A percentile compares a stretch with the other conserved stretches of the same genome.
Conservation (phyloP, 805 yeast species). For the Lachancea waltii region DNA sequence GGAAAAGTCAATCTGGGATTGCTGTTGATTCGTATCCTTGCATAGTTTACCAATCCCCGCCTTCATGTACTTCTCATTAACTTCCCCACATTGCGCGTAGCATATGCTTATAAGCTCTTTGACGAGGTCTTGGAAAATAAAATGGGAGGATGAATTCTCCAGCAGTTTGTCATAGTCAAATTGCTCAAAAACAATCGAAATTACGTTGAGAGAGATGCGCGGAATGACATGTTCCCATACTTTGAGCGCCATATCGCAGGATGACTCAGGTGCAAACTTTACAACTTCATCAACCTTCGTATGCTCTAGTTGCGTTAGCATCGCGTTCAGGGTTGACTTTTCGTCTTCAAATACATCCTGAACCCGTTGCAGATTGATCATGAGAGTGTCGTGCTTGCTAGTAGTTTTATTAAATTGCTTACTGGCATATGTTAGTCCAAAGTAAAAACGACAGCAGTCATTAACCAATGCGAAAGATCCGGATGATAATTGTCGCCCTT, state of each 20-base stretch:
- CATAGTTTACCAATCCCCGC: not conserved
- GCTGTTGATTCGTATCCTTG: not conserved
- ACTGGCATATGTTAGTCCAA: constrained; percentile 23
- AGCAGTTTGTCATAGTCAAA: constrained; percentile 25
- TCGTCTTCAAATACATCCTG: constrained; percentile 1
- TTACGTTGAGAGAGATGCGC: constrained; percentile 27
- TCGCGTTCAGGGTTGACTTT: constrained; percentile 6
- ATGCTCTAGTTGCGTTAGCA: constrained; percentile 6
- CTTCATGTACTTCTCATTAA: not conserved
- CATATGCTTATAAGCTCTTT: constrained; percentile 26
- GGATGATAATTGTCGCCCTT: constrained; percentile 28
- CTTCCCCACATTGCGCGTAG: constrained; percentile 19
- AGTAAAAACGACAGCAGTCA: constrained; percentile 21
- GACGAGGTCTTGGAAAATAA: constrained; percentile 25
- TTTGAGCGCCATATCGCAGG: constrained; percentile 21
- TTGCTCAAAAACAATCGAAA: constrained; percentile 30
- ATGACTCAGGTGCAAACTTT: constrained; percentile 9
- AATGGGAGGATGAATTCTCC: constrained; percentile 20
- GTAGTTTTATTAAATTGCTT: not conserved
- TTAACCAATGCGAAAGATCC: constrained; percentile 30
- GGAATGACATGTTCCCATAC: constrained; percentile 30
- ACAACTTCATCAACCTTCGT: constrained; percentile 16
- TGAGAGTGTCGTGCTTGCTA: not conserved
- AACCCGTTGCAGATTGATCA: constrained; percentile 1
- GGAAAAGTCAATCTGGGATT: not conserved